Evolutionary conservation across 2,329 filamentous ascomycete genomes (phyloP).

Genomic region (Nemania sp.): DNA sequence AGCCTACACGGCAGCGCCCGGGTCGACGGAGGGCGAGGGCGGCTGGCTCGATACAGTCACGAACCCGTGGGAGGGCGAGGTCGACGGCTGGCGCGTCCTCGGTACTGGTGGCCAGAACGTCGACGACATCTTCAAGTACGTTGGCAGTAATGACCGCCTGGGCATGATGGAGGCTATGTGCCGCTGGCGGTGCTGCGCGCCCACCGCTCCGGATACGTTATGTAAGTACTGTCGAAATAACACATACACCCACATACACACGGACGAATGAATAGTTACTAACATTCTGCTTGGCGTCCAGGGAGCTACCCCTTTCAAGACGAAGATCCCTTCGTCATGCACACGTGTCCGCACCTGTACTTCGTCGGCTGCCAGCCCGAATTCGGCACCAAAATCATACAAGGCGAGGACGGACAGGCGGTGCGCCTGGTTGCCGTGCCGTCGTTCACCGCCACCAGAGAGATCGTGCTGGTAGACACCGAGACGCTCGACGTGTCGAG

Average conservation of each 20-base stretch:
- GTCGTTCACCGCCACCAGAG: constrained; percentile 74
- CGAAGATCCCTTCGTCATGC: constrained; percentile 86
- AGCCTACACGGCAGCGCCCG: constrained; percentile 61
- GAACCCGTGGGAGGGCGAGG: constrained; percentile 88
- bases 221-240: constrained; percentile 60
- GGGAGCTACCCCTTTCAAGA: constrained; percentile 97
- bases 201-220: constrained; percentile 92
- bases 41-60: constrained; percentile 88
- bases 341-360: constrained; percentile 85
- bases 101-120: constrained; percentile 91
- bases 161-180: constrained; percentile 95
- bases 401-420: constrained; percentile 67
- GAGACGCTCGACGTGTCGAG: constrained; percentile 81
- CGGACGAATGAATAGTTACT: not conserved
- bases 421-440: constrained; percentile 84
- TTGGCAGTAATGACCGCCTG: constrained; percentile 74
- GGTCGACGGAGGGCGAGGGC: constrained; percentile 48
- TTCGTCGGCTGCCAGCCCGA: constrained; percentile 83
- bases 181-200: constrained; percentile 86
- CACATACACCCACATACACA: not conserved
- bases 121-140: constrained; percentile 90
- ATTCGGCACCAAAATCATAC: constrained; percentile 73
- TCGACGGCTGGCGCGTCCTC: constrained; percentile 87
- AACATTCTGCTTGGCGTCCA: constrained; percentile 41
- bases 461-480: constrained; percentile 80